Evolutionary conservation across 352 stramenopile species (phyloP).

Genomic region (Blastocystis sp.): DNA sequence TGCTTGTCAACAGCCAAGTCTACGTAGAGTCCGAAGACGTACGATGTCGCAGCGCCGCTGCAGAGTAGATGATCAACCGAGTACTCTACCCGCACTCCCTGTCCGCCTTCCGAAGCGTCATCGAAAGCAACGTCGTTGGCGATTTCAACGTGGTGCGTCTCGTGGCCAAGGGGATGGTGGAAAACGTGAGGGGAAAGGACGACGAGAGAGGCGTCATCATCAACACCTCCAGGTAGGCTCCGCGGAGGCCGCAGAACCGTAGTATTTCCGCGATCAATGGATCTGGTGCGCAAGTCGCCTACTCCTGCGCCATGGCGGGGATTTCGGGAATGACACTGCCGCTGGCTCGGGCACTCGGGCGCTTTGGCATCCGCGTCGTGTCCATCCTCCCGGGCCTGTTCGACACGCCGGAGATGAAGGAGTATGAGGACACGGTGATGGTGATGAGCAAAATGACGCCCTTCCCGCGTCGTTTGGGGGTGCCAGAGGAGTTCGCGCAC

Average conservation of each 20-base stretch:
- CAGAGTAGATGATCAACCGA: conserved; percentile 31
- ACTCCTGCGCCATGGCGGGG: conserved; percentile 42
- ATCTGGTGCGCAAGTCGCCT: conserved; percentile 41
- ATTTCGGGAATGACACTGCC: conserved; percentile 60
- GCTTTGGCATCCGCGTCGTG: conserved; percentile 31
- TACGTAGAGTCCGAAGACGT: conserved; percentile 24
- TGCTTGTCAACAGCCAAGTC: conserved; percentile 42
- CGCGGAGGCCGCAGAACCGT: not conserved
- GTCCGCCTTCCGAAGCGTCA: conserved; percentile 21
- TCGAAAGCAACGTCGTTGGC: conserved; percentile 33
- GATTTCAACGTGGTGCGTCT: conserved; percentile 56
- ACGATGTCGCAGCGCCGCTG: not conserved
- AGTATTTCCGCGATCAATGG: conserved; percentile 49
- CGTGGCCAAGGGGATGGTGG: not conserved
- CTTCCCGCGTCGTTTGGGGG: conserved; percentile 28
- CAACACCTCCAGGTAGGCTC: conserved; percentile 54
- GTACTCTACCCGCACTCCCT: conserved; percentile 9
- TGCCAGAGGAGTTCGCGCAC: conserved; percentile 37
- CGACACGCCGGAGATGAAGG: conserved; percentile 7
- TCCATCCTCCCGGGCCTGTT: conserved; percentile 35
- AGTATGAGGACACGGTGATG: conserved; percentile 54
- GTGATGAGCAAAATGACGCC: conserved; percentile 49
- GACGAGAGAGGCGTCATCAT: conserved; percentile 48
- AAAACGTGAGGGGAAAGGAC: not conserved
- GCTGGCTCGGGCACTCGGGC: conserved; percentile 21